Conservation (phyloP, 1,284 basidiomycete species). For the Phenoliferia sp. region DNA sequence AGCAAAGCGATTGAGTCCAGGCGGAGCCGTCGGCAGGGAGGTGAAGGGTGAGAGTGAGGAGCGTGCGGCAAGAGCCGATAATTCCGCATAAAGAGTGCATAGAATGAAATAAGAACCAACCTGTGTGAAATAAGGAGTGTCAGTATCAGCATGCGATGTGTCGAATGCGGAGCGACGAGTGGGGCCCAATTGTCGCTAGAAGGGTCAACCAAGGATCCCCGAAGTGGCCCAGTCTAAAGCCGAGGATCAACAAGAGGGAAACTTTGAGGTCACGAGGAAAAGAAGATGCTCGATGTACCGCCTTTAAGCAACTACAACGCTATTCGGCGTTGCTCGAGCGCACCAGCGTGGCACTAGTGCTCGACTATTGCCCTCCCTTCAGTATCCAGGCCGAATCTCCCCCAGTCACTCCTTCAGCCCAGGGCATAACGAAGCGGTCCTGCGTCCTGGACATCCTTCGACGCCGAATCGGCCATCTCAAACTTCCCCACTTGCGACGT, state of each 20-base stretch:
- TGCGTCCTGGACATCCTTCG: not conserved
- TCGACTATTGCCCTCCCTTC: too few species aligned
- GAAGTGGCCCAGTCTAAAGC: not conserved
- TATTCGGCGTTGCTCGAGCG: too few species aligned
- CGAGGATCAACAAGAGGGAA: not conserved
- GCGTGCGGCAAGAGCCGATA: constrained; percentile 25
- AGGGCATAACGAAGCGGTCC: too few species aligned
- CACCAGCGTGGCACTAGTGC: too few species aligned
- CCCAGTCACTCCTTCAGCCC: too few species aligned
- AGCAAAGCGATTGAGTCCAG: constrained; percentile 25
- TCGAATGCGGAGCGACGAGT: not conserved
- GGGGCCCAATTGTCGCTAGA: too few species aligned
- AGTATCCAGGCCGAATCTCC: too few species aligned
- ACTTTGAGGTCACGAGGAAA: too few species aligned
- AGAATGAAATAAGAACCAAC: constrained; percentile 33
- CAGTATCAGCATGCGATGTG: not conserved
- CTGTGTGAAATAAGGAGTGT: not conserved
- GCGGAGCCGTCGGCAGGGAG: constrained; percentile 22
- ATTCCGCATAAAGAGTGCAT: constrained; percentile 33
- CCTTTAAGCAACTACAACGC: too few species aligned
- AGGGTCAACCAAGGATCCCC: not conserved
- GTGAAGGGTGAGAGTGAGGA: constrained; percentile 23
- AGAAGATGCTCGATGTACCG: too few species aligned
- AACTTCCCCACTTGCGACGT: not conserved
- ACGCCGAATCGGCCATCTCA: not conserved